Base-by-base conservation (phyloP, 768 basidiomycete species). In the Rhodotorula toruloides region DNA sequence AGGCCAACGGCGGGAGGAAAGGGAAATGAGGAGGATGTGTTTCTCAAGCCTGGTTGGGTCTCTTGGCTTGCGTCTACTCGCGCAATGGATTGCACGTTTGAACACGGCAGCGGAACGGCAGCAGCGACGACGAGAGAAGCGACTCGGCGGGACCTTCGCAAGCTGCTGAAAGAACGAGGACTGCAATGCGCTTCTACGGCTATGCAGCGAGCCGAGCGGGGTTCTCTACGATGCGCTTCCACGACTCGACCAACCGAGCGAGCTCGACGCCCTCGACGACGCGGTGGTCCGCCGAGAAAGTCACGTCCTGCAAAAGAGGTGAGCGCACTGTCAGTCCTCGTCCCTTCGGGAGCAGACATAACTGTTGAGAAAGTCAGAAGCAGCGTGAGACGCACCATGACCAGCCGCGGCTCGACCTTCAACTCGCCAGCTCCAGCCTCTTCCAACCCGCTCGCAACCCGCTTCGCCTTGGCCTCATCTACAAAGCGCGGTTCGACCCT, bases 261-360 rank as follows among this genome's bases (percentile, higher is more conserved):
- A 93, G 76, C 78, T 93, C 90, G 2, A 90, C 90, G 8, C 90
- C 90, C 75, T 93, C 90, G 16, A 91, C 85, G 12, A 93, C 85
- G 22, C 90, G 79, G 77, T 93, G 91, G 72, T 93, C 90, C 54
- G 87, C 90, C 67, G 84, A 85, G 88, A 90, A 92, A 68, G 87
- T 88, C 9, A 90, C 79, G 16, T 83, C 83, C 44, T 70, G 60
- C 17, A 3, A 29, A 36, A 87, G 76, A n/a, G 78, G 16, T 12
- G 4, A 10, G 19, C 0, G 29, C 7, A 37, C 12, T 25, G 37
- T 42, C 2, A 42, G n/a, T 31, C 4, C 9, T 9, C 39, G 8
- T 50, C 22, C 17, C 25, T 12, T 14, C 39, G 16, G 16, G 39
- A 4, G 2, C 3, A 19, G 16, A n/a, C 19, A 50, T 14, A 27